Evolutionary conservation across 2,329 filamentous ascomycete genomes (phyloP), one percentile per base, ranked within the genome.

Genomic region (Fusarium continuum): DNA sequence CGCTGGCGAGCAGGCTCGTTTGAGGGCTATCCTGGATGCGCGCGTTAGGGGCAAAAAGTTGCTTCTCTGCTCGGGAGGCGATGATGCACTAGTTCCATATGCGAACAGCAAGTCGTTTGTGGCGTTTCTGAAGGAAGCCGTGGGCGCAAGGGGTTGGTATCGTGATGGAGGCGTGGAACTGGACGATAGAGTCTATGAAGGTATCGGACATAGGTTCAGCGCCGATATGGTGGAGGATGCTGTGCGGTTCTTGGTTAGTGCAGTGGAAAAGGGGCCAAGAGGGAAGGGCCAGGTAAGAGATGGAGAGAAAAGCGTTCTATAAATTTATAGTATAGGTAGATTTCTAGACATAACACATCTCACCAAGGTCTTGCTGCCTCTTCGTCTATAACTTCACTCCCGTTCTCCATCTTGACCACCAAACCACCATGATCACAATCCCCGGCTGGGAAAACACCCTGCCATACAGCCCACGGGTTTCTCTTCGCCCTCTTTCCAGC

Each of bases 41-140:
- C 79, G 77, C 2, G 69, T 91, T 8, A 76, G 77, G 6, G 86
- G 86, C 2, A 93, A 92, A 78, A 84, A 78, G 58, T 78, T 92
- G 22, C 77, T 92, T 20, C 78, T 86, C 34, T 83, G 89, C 55
- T 88, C 86, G 2, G 90, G 90, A 3, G 87, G 79, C 0, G 84
- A 79, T 1, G 91, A 95, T 71, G 88, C 87, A 68, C 76, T 94
- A 4, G 91, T 95, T 14, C 91, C 91, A 13, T 90, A 91, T 67
- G 76, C 77, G 80, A 50, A 82, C 83, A 4, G 79, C 83, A 70
- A 57, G 8, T 81, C 85, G 0, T 90, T 94, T 60, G 61, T 91
- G 19, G 74, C 80, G 0, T 84, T 88, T 61, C 76, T 95, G 52
- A 85, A 87, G 70, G 75, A 79, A 8, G 86, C 86, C 1, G 77